Percentiles rank a stretch among this genome's conserved stretches.
Conservation (phyloP, 202 grass and related monocot genomes). For the Zizania palustris region DNA sequence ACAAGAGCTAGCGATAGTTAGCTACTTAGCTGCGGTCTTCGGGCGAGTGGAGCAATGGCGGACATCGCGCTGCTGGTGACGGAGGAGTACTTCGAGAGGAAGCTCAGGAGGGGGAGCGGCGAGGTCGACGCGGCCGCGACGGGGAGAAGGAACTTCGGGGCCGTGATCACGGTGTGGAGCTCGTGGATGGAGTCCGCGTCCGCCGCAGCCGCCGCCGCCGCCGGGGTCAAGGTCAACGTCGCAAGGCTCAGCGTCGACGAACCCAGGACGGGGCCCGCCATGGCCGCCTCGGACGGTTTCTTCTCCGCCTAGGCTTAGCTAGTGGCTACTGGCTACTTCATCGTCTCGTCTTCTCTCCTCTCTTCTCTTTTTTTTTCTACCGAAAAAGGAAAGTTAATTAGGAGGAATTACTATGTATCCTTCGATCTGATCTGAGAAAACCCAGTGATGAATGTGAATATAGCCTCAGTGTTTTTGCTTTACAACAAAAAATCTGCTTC, state of each 20-base stretch:
- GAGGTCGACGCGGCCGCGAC: not conserved
- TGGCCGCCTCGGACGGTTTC: constrained; percentile 61
- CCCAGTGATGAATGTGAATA: not conserved
- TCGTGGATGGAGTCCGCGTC: constrained; percentile 56
- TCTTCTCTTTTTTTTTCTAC: not conserved
- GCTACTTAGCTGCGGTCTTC: not conserved
- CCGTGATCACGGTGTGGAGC: constrained; percentile 44
- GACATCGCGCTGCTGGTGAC: constrained; percentile 82
- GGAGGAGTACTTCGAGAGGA: constrained; percentile 88
- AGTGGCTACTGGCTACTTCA: too few relatives aligned
- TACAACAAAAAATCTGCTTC: not conserved
- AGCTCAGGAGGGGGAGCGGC: constrained; percentile 29
- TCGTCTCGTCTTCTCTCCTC: not conserved
- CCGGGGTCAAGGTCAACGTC: constrained; percentile 43
- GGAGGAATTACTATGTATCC: not conserved
- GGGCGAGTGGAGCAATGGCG: constrained; percentile 44
- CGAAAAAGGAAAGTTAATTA: not conserved
- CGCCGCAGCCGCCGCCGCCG: not conserved
- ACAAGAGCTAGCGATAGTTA: not conserved
- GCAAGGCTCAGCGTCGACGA: constrained; percentile 43
- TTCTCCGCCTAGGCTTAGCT: constrained; percentile 97
- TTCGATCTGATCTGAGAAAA: not conserved
- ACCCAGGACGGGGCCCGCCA: constrained; percentile 43
- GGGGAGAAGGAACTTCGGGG: constrained; percentile 32
- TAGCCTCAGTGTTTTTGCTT: not conserved